Conservation (phyloP, 805 yeast species). For the Suhomyces xylopsoci region DNA sequence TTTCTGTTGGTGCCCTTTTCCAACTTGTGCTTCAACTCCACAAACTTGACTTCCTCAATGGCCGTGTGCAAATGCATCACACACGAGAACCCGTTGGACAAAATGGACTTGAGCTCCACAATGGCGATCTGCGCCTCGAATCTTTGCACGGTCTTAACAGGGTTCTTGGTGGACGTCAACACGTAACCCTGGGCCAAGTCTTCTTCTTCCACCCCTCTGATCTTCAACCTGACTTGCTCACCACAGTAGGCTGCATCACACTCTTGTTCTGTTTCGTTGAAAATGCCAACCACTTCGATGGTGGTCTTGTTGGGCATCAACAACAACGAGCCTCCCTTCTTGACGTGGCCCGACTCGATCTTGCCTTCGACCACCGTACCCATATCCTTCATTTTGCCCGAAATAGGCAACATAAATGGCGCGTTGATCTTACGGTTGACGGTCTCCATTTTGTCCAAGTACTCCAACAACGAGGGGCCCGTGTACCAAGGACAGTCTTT, state of each 20-base stretch:
- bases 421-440: conserved; percentile 85
- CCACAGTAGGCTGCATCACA: conserved; percentile 89
- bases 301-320: conserved; percentile 88
- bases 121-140: conserved; percentile 97
- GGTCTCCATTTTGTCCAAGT: conserved; percentile 76
- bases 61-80: conserved; percentile 99
- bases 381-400: conserved; percentile 92
- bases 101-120: conserved; percentile 91
- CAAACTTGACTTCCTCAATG: conserved; percentile 87
- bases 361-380: conserved; percentile 99
- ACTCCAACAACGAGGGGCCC: conserved; percentile 91
- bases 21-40: conserved; percentile 82
- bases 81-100: conserved; percentile 94
- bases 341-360: conserved; percentile 91
- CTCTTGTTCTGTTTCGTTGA: conserved; percentile 94
- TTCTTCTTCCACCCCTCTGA: conserved; percentile 97
- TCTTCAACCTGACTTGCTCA: conserved; percentile 91
- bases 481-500: conserved; percentile 86
- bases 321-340: conserved; percentile 69
- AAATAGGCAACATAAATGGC: conserved; percentile 95
- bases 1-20: conserved; percentile 96
- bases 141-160: conserved; percentile 84
- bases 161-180: conserved; percentile 77
- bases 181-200: conserved; percentile 91
- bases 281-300: conserved; percentile 84